These are phyloP conservation scores for Verticillium tricorpus DNA, from an alignment of 2,329 filamentous ascomycete genomes.

Conservation along the genomic window DNA sequence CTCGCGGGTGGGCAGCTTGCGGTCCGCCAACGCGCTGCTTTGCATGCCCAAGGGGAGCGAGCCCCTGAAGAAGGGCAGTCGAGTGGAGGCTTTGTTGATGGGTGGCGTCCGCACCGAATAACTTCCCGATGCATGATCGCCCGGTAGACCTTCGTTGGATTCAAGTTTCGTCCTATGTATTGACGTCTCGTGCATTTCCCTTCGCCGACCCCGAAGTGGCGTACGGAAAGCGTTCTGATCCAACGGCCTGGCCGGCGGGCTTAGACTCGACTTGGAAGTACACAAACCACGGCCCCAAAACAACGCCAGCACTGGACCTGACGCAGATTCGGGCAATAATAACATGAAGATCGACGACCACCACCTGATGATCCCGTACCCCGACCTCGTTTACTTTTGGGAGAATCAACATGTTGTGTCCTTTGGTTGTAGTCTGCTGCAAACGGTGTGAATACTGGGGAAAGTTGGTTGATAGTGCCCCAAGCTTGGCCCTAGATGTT, in stretches of 20 bases:
- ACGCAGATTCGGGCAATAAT: background rate
- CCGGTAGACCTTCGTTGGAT: background rate
- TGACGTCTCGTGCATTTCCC: too few species aligned
- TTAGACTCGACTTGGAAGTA: too few species aligned
- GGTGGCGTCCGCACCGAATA: constrained; percentile 32
- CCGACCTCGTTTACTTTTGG: background rate
- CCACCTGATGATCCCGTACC: background rate
- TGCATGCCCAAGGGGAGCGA: constrained; percentile 65
- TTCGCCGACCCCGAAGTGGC: too few species aligned
- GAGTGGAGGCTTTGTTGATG: constrained; percentile 78
- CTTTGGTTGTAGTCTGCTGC: too few species aligned
- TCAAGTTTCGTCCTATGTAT: too few species aligned
- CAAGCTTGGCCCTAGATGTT: too few species aligned
- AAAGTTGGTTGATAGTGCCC: too few species aligned
- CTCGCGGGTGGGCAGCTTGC: constrained; percentile 82
- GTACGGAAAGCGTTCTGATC: too few species aligned
- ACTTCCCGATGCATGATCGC: background rate
- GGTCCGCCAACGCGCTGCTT: constrained; percentile 81
- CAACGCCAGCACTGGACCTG: background rate
- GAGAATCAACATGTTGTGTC: too few species aligned
- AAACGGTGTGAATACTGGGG: background rate
- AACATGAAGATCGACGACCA: background rate
- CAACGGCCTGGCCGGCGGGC: too few species aligned
- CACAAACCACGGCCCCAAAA: too few species aligned
- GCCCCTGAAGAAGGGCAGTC: constrained; percentile 62